These are phyloP conservation scores for Russula vinacea DNA, from an alignment of 768 basidiomycete genomes.

Conservation along the genomic window DNA sequence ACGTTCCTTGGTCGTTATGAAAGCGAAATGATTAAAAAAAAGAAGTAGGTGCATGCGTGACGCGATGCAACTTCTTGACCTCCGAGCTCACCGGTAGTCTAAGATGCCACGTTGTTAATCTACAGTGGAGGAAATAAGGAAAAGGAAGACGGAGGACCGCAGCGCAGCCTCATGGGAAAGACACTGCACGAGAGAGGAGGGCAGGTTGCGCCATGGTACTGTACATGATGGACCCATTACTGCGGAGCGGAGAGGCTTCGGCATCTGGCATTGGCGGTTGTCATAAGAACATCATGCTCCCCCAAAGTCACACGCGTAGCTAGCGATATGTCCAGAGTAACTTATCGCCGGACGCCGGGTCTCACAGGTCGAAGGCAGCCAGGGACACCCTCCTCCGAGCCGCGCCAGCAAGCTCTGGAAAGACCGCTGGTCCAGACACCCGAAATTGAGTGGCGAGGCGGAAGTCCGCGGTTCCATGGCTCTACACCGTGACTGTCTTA, in stretches of 20 bases:
- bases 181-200: not conserved
- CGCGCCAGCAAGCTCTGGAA: not conserved
- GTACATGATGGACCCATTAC: not conserved
- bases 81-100: constrained; percentile 3
- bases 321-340: not conserved
- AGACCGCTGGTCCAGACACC: not conserved
- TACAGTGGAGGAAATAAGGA: not conserved
- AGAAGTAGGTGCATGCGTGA: not conserved
- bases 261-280: not conserved
- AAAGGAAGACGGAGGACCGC: not conserved
- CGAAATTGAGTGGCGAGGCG: not conserved
- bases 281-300: constrained; percentile 4
- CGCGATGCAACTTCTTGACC: not conserved
- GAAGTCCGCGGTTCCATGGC: too few species aligned
- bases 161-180: constrained; percentile 5
- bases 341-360: too few species aligned
- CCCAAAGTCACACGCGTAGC: not conserved
- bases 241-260: not conserved
- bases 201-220: not conserved
- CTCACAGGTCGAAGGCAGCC: too few species aligned
- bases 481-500: too few species aligned
- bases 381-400: not conserved
- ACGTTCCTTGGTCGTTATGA: not conserved
- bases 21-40: not conserved
- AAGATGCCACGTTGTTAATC: not conserved